Percentiles rank a stretch among this genome's conserved stretches.
These are phyloP conservation scores for Avena insularis DNA, from an alignment of 176 grass and related monocot genomes.

Conservation along the genomic window DNA sequence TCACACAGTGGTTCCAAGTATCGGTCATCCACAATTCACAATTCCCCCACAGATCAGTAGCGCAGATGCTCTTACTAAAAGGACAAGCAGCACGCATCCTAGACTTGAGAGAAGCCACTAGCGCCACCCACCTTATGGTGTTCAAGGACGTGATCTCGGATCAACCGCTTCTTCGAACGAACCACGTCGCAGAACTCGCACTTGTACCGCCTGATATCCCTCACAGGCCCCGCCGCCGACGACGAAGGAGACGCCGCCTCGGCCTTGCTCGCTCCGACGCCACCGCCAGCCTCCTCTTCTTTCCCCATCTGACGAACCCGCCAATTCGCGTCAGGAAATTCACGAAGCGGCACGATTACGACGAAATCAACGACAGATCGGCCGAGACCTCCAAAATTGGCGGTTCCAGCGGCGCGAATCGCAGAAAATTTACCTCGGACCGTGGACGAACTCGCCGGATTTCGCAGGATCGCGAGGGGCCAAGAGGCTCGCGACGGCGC, in stretches of 20 bases:
- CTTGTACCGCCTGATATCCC: slow-evolving; percentile 62
- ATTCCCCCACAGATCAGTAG: not conserved
- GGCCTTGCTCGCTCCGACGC: not conserved
- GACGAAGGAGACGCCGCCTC: not conserved
- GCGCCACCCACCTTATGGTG: slow-evolving; percentile 50
- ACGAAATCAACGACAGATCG: not conserved
- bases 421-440: slow-evolving; percentile 22
- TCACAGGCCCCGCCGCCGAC: not conserved
- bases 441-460: not conserved
- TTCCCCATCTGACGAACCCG: slow-evolving; percentile 25
- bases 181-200: slow-evolving; percentile 67
- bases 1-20: not conserved
- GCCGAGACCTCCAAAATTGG: not conserved
- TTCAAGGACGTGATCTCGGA: slow-evolving; percentile 53
- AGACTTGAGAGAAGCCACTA: not conserved
- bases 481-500: slow-evolving; percentile 31
- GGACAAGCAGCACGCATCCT: not conserved
- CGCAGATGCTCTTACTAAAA: not conserved
- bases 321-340: not conserved
- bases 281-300: not conserved
- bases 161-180: slow-evolving; percentile 64
- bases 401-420: not conserved
- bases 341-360: not conserved
- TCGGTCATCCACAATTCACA: not conserved
- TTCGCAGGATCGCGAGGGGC: not conserved